A percentile compares a stretch with the other conserved stretches of the same genome.
Evolutionary conservation across 2,329 filamentous ascomycete species (phyloP).

Genomic region (Camptophora hylomeconis): DNA sequence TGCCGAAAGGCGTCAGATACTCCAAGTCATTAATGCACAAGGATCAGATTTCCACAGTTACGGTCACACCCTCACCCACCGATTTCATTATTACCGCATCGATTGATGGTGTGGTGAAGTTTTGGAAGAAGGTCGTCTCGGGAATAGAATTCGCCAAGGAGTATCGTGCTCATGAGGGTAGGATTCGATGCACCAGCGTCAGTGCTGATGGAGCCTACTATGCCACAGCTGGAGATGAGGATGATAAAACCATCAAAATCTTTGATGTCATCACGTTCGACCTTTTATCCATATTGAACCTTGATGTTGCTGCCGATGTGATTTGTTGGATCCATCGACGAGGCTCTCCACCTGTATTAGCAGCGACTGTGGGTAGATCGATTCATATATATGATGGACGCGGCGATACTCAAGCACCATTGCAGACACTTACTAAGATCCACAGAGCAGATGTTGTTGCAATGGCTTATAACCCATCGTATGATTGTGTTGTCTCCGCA

Average conservation of each 20-base stretch:
- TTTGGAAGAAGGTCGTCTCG: conserved; percentile 91
- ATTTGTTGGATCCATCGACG: conserved; percentile 86
- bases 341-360: conserved; percentile 78
- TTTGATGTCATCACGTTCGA: conserved; percentile 72
- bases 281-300: conserved; percentile 65
- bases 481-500: conserved; percentile 79
- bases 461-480: conserved; percentile 80
- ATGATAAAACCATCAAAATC: conserved; percentile 34
- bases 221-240: conserved; percentile 60
- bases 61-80: conserved; percentile 66
- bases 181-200: conserved; percentile 70
- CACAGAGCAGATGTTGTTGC: conserved; percentile 70
- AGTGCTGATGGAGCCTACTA: conserved; percentile 88
- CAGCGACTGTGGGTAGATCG: conserved; percentile 63
- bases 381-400: conserved; percentile 83
- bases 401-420: conserved; percentile 61
- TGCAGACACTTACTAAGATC: conserved; percentile 67
- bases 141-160: conserved; percentile 98
- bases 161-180: conserved; percentile 78
- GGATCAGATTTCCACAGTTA: conserved; percentile 79
- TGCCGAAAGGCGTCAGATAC: conserved; percentile 71
- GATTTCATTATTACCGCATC: conserved; percentile 95
- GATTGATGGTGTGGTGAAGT: conserved; percentile 91
- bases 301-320: conserved; percentile 62
- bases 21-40: conserved; percentile 98